These are phyloP conservation scores for Aspergillus sp. DNA, from an alignment of 2,329 filamentous ascomycete genomes.

Conservation along the genomic window DNA sequence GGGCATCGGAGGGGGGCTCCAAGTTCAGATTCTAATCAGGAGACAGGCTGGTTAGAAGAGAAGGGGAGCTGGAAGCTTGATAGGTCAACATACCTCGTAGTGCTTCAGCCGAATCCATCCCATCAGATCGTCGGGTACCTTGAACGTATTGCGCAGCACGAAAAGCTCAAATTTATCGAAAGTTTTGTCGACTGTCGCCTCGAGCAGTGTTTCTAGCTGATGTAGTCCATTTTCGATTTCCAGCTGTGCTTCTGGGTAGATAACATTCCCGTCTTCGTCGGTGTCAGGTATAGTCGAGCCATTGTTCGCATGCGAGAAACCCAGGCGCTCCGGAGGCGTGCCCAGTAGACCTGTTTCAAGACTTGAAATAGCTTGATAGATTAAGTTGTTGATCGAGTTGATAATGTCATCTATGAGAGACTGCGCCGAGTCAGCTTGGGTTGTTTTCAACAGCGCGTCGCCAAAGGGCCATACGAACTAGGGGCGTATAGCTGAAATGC, in stretches of 20 bases:
- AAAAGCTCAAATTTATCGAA: constrained; percentile 90
- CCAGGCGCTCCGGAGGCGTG: constrained; percentile 73
- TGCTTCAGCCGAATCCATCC: constrained; percentile 80
- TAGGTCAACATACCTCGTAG: constrained; percentile 65
- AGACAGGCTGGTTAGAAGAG: background rate
- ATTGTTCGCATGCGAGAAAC: constrained; percentile 64
- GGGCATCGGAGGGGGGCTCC: constrained; percentile 41
- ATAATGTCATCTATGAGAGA: constrained; percentile 96
- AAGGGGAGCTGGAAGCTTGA: background rate
- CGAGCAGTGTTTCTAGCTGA: constrained; percentile 79
- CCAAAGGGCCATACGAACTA: constrained; percentile 59
- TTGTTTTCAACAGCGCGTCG: background rate
- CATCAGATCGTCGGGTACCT: constrained; percentile 69
- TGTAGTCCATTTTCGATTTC: constrained; percentile 90
- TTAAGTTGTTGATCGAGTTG: constrained; percentile 91
- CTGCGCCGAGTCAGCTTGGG: constrained; percentile 50
- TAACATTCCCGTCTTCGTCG: constrained; percentile 49
- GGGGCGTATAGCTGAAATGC: constrained; percentile 91
- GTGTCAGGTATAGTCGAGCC: constrained; percentile 50
- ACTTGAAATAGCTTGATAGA: constrained; percentile 84
- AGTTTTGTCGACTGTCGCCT: constrained; percentile 78
- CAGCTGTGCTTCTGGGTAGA: constrained; percentile 55
- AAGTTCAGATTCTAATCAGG: constrained; percentile 41
- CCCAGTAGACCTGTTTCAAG: constrained; percentile 80
- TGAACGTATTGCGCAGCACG: constrained; percentile 80